These are phyloP conservation scores for Dipteronia sinensis DNA, from an alignment of 345 rosid genomes.

Conservation along the genomic window DNA sequence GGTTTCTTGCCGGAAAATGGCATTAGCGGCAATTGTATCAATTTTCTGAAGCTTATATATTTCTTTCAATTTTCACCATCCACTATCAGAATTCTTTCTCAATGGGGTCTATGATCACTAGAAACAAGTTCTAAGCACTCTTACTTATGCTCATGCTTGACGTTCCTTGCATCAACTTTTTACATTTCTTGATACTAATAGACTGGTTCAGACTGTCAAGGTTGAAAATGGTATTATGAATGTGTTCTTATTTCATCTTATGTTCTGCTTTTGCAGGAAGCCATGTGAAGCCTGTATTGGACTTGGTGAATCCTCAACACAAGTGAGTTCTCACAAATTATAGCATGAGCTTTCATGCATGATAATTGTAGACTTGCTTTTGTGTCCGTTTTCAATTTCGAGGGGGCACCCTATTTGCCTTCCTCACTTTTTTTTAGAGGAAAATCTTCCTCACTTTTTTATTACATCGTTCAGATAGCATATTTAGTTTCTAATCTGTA, in stretches of 20 bases:
- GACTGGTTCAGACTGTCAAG: not conserved
- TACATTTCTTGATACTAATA: not conserved
- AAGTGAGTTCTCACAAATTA: conserved; percentile 56
- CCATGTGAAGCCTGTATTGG: conserved; percentile 61
- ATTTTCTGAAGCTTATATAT: not conserved
- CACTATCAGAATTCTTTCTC: not conserved
- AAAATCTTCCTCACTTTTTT: not conserved
- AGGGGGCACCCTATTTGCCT: not conserved
- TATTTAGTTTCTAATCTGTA: not conserved
- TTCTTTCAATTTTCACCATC: not conserved
- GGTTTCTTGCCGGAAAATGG: not conserved
- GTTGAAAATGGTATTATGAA: not conserved
- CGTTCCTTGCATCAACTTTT: conserved; percentile 1
- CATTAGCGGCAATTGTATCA: not conserved
- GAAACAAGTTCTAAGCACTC: not conserved
- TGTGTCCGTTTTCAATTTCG: not conserved
- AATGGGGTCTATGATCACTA: not conserved
- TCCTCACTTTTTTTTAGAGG: not conserved
- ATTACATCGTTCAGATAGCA: not conserved
- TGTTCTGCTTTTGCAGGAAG: conserved; percentile 50
- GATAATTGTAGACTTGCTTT: not conserved
- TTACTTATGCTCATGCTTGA: conserved; percentile 2
- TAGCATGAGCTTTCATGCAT: conserved; percentile 1
- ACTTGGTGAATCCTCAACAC: conserved; percentile 81
- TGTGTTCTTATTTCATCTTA: not conserved